Evolutionary conservation across 1,284 basidiomycete species (phyloP), one percentile per base, ranked within the genome.

Genomic region (Rhodotorula sp.): DNA sequence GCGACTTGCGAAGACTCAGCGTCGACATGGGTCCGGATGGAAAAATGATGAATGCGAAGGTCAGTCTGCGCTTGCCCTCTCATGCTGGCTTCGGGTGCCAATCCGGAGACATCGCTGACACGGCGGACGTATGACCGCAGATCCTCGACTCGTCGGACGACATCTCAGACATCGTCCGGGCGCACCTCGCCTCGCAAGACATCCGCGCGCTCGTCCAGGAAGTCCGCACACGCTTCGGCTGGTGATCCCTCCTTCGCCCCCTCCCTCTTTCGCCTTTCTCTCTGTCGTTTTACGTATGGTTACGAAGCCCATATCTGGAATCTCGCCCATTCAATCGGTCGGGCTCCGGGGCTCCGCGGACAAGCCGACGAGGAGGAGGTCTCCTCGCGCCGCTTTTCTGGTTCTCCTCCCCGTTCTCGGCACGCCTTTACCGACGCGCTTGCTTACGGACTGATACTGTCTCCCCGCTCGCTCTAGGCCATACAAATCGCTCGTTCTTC

Each of bases 131-230:
- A 17, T 32, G 9, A 20, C 11, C 27, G 19, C 60, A 70, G 63
- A 60, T 74, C 20, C 49, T 74, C 54, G 66, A 74, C 58, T 72
- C 70, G n/a, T 68, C 70, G 22, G 59, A 70, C 34, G 63, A 67
- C 32, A 70, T 74, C 15, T 44, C 65, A 30, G 73, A 74, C 52
- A 27, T 74, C 60, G 73, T 72, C 0, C 34, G 61, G 22, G 19
- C 51, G 6, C 62, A 68, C 34, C 39, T 74, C 3, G 60, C 62
- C 0, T 63, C 61, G 29, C 73, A 74, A 24, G 73, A 74, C 59
- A 15, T 72, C 10, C 62, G 53, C 4, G 59, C 65, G 2, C 56
- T 74, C 15, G 63, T 74, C 7, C 73, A 72, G 39, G 67, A 72
- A 22, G 66, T 74, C 36, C 67, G 67, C 8, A 63, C 53, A 0